These are phyloP conservation scores for Metschnikowia henanensis DNA, from an alignment of 805 yeast genomes.

Conservation along the genomic window DNA sequence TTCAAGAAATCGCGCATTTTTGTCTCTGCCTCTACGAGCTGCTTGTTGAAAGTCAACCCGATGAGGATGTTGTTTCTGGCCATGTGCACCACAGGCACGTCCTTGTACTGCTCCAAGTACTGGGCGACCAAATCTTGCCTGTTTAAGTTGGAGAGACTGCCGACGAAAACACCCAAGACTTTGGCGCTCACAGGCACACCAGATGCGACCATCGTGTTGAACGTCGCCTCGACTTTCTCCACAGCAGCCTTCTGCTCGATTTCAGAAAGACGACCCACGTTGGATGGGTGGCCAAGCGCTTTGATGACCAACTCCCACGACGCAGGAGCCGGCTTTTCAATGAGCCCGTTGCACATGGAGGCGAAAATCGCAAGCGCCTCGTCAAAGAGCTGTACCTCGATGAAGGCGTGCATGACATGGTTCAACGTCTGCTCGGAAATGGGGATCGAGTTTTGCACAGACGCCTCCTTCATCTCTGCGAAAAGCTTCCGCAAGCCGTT, in stretches of 20 bases:
- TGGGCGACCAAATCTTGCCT: slow-evolving; percentile 44
- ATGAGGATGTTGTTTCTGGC: slow-evolving; percentile 46
- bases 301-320: slow-evolving; percentile 63
- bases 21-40: slow-evolving; percentile 45
- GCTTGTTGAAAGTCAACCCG: slow-evolving; percentile 42
- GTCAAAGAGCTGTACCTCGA: slow-evolving; percentile 32
- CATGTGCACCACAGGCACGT: slow-evolving; percentile 33
- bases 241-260: slow-evolving; percentile 25
- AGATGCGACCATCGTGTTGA: slow-evolving; percentile 30
- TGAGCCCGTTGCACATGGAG: slow-evolving; percentile 39
- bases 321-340: slow-evolving; percentile 38
- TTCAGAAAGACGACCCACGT: slow-evolving; percentile 27
- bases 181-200: slow-evolving; percentile 44
- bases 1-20: slow-evolving; percentile 38
- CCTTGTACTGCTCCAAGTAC: slow-evolving; percentile 31
- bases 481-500: slow-evolving; percentile 22
- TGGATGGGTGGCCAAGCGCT: slow-evolving; percentile 41
- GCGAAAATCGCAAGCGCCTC: slow-evolving; percentile 51
- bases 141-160: slow-evolving; percentile 45
- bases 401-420: slow-evolving; percentile 48
- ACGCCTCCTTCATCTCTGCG: slow-evolving; percentile 26
- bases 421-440: slow-evolving; percentile 43
- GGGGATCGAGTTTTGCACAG: slow-evolving; percentile 26
- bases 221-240: slow-evolving; percentile 27
- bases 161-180: slow-evolving; percentile 48